Evolutionary conservation across 1,284 basidiomycete species (phyloP).

Genomic region (Heterobasidion irregulare): DNA sequence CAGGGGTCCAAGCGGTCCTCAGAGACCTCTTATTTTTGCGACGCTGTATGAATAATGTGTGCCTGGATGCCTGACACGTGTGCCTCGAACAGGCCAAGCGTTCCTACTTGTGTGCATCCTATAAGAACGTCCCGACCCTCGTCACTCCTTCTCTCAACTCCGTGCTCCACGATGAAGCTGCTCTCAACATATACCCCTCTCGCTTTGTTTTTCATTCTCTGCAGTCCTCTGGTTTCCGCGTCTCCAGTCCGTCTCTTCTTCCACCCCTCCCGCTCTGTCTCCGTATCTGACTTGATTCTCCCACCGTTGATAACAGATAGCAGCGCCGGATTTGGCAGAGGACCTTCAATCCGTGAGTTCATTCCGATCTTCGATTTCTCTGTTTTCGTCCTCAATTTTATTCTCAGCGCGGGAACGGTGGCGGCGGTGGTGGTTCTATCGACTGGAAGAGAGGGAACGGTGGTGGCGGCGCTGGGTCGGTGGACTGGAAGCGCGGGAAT

Average conservation of each 20-base stretch:
- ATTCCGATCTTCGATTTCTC: neutral
- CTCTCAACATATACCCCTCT: slow-evolving; percentile 16
- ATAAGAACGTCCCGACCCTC: slow-evolving; percentile 11
- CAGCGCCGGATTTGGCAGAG: neutral
- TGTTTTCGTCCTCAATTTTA: neutral
- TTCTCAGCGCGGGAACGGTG: neutral
- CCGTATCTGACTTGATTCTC: neutral
- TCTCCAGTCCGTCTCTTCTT: slow-evolving; percentile 14
- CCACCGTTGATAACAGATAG: neutral
- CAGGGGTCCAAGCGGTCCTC: too few species aligned
- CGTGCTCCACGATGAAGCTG: slow-evolving; percentile 3
- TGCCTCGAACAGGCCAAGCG: neutral
- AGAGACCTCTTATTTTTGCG: too few species aligned
- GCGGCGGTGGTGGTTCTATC: neutral
- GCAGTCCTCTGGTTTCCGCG: slow-evolving; percentile 16
- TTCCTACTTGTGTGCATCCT: neutral
- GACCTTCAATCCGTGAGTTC: neutral
- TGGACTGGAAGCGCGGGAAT: neutral
- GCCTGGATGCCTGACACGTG: neutral
- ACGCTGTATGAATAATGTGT: neutral
- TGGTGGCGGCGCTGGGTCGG: neutral
- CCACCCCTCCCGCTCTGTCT: neutral
- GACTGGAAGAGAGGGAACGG: slow-evolving; percentile 1
- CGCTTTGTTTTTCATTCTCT: slow-evolving; percentile 13
- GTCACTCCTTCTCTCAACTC: slow-evolving; percentile 1